These are phyloP conservation scores for Suillus variegatus DNA, from an alignment of 768 basidiomycete genomes.

Conservation along the genomic window DNA sequence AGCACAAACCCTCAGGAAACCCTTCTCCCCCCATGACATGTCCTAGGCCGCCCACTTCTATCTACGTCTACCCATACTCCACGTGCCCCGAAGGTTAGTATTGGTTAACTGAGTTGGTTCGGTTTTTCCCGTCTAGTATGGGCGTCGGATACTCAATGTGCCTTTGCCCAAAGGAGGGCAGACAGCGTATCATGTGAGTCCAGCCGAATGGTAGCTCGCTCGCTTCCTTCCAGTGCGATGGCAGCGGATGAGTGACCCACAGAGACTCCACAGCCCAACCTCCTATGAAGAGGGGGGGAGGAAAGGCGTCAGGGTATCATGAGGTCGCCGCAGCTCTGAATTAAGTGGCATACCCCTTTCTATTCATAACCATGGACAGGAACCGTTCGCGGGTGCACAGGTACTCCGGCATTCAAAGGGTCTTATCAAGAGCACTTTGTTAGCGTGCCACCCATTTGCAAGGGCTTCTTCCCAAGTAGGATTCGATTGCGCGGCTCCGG, in stretches of 20 bases:
- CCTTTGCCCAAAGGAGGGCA: neutral
- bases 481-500: neutral
- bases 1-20: neutral
- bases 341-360: neutral
- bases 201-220: neutral
- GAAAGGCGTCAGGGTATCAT: neutral
- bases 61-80: conserved; percentile 25
- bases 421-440: neutral
- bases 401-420: neutral
- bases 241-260: neutral
- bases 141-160: neutral
- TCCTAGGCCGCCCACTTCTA: conserved; percentile 12
- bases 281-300: neutral
- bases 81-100: conserved; percentile 34
- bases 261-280: neutral
- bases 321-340: conserved; percentile 2
- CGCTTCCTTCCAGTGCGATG: neutral
- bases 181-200: neutral
- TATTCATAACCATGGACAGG: neutral
- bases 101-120: conserved; percentile 12
- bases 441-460: neutral
- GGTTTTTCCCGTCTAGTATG: conserved; percentile 24
- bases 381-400: neutral
- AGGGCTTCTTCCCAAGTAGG: neutral
- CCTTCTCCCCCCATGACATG: neutral